Conservation (phyloP, 106 monocot species). For the Platanthera guangdongensis region DNA sequence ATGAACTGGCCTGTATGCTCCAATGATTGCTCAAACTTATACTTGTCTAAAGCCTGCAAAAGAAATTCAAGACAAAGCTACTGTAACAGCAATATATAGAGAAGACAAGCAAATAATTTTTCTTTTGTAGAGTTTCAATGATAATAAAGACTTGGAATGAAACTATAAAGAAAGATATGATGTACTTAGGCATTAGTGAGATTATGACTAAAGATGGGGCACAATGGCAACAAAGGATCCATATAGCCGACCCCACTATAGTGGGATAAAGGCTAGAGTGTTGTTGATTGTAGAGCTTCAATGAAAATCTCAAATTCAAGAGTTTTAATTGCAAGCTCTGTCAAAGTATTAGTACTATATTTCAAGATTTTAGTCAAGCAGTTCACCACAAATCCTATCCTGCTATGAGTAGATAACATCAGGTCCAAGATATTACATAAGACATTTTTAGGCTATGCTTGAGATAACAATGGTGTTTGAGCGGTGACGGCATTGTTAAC, state of each 20-base stretch:
- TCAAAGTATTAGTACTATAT: neutral
- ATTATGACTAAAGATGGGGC: too few species aligned
- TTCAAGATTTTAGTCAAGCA: neutral
- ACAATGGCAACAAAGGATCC: too few species aligned
- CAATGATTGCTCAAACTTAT: constrained; percentile 78
- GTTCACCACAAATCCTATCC: neutral
- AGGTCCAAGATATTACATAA: neutral
- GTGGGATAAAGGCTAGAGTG: too few species aligned
- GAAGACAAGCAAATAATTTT: neutral
- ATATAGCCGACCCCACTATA: too few species aligned
- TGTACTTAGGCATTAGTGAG: too few species aligned
- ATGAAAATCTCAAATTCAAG: neutral
- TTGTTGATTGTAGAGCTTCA: neutral
- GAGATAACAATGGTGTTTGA: too few species aligned
- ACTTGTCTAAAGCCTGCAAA: constrained; percentile 78
- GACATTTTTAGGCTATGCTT: too few species aligned
- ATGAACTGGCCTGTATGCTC: constrained; percentile 78
- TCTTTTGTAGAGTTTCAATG: neutral
- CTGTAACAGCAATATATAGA: neutral
- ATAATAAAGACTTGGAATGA: neutral
- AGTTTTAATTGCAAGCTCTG: neutral
- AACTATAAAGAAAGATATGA: too few species aligned
- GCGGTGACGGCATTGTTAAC: too few species aligned
- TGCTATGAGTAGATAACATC: neutral
- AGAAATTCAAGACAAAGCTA: constrained; percentile 6